Evolutionary conservation across 1,139 yeast genomes (phyloP), one percentile per base, ranked within the genome.

Genomic region (Suhomyces maxii): DNA sequence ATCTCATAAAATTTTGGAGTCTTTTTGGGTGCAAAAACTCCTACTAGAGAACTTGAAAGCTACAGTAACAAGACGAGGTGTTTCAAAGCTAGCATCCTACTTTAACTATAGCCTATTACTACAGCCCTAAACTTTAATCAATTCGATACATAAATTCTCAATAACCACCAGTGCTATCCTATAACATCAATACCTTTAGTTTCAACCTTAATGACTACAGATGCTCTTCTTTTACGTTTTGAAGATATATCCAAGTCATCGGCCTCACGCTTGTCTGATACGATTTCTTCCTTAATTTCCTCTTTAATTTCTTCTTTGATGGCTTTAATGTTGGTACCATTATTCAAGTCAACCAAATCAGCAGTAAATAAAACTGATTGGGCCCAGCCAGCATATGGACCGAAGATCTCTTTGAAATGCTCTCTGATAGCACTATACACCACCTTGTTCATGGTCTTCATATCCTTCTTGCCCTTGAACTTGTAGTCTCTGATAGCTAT

Each of bases 321-420:
- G 11, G 46, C 39, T 41, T 39, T 36, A 30, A 36, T 44, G 28
- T 52, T 62, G 26, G 57, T 46, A 2, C 89, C 91, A 54, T 80
- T 80, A 48, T 82, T 76, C 49, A 84, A 69, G 55, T 83, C 86
- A 36, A 71, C 63, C 49, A 91, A 74, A 60, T 90, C 97, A 7
- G 91, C 89, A 0, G 97, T 85, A 67, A 91, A 93, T 49, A 91
- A 73, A 10, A 91, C 91, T 12, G 93, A 86, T 59, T 91, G 98
- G 0, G 98, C 98, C 99, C 99, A 93, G 0, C 99, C 99, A 6
- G 99, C 97, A 62, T 87, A 86, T 0, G 80, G 79, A 0, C 97
- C 97, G 91, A 97, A 93, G 26, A 85, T 69, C 0, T 75, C 75
- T 40, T 78, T 73, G 59, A 91, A 86, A 61, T 79, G 82, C 6